Base-by-base conservation (phyloP, 805 yeast species). In the Zygosaccharomyces lentus region DNA sequence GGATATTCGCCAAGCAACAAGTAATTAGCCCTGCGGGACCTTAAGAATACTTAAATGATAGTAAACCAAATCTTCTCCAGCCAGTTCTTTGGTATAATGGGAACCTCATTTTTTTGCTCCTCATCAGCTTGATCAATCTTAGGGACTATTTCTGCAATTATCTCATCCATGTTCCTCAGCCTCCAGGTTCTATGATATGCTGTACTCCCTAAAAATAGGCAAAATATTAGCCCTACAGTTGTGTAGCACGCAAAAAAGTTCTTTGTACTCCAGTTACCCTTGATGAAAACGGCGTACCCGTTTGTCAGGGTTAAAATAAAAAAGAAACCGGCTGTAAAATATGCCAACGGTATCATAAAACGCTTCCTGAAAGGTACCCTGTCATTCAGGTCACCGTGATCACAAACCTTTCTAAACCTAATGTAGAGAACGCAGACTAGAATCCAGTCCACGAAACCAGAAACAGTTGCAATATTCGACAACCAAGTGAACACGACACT, bases 171-270 rank as follows among this genome's bases (percentile, higher is more conserved):
- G 29, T 44, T 39, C 32, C 54, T 52, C 16, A 46, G 41, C 13
- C 39, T 43, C 36, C 39, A 34, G 26, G 47, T 46, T 29, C 23
- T 50, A 34, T 44, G 43, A 38, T 44, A 44, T 9, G 44, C 36
- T 12, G 46, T 25, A 25, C 53, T 47, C 10, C 48, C 49, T 10
- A 47, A 6, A 39, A 27, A 50, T n/a, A 49, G 51, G 79, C 73
- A 47, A 77, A 71, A 29, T 84, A 86, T 40, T 80, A 62, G 37
- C 4, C 48, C 48, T 2, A 31, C 21, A 0, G 86, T 80, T 47
- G 81, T 69, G 60, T 81, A 81, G 8, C 85, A 81, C 37, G 87
- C 86, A 37, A 81, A 63, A 54, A 81, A 81, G 59, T 78, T 79
- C 10, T 75, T 65, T 1, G 61, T 71, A 10, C 69, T 70, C 65